Evolutionary conservation across 2,329 filamentous ascomycete genomes (phyloP).

Genomic region (Fusarium lyarnte): DNA sequence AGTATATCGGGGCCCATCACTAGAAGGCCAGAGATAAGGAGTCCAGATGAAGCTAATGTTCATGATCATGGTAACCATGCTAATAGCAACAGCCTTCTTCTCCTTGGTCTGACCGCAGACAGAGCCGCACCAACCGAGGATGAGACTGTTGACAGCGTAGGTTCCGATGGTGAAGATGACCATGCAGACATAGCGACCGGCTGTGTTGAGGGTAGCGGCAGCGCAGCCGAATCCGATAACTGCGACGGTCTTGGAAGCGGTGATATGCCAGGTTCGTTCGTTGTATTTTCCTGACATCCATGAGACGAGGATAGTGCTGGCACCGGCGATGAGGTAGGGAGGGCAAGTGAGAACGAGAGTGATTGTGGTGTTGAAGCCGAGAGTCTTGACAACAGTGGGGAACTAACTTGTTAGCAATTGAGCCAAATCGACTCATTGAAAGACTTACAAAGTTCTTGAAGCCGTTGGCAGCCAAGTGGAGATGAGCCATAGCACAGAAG

Average conservation of each 20-base stretch:
- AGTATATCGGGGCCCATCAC: slow-evolving; percentile 37
- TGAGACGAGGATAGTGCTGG: slow-evolving; percentile 35
- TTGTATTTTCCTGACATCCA: slow-evolving; percentile 57
- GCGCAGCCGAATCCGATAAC: slow-evolving; percentile 42
- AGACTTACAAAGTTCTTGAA: slow-evolving; percentile 50
- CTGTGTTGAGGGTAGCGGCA: slow-evolving; percentile 40
- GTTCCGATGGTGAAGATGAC: slow-evolving; percentile 53
- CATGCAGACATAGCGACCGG: slow-evolving; percentile 45
- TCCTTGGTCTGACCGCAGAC: slow-evolving; percentile 59
- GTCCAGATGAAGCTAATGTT: slow-evolving; percentile 44
- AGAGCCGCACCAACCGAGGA: slow-evolving; percentile 55
- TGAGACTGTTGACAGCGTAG: slow-evolving; percentile 56
- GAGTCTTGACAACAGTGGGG: slow-evolving; percentile 43
- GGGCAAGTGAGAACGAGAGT: slow-evolving; percentile 50
- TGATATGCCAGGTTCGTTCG: slow-evolving; percentile 60
- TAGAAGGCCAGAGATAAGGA: slow-evolving; percentile 39
- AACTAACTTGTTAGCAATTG: slow-evolving; percentile 16
- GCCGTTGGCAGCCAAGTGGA: slow-evolving; percentile 59
- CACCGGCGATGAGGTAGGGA: slow-evolving; percentile 55
- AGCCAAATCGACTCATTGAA: fast-evolving
- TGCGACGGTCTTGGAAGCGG: slow-evolving; percentile 53
- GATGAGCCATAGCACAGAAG: slow-evolving; percentile 60
- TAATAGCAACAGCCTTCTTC: slow-evolving; percentile 58
- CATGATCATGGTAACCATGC: slow-evolving; percentile 44
- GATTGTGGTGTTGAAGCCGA: slow-evolving; percentile 43